Base-by-base conservation (phyloP, 1,284 basidiomycete species). In the Sanghuangporus baumii region DNA sequence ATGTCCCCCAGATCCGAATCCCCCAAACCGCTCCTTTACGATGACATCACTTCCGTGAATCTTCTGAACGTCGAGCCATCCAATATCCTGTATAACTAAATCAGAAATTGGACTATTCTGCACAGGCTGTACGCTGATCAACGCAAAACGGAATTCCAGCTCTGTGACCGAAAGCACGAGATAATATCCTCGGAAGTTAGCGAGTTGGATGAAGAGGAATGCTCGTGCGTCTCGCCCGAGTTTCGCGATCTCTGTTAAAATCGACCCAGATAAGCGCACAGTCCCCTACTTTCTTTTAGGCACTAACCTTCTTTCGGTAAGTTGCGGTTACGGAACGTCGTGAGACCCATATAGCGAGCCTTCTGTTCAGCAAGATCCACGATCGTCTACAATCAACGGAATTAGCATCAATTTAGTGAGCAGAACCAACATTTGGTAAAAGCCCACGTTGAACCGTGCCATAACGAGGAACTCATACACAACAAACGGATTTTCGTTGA, bases 151-250 rank as follows among this genome's bases (percentile, higher is more conserved):
- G 69, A 91, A 88, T 59, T 86, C 81, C 57, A 86, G 82, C 69
- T 91, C 89, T 0, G 87, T 87, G 67, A 93, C 87, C 54, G 89
- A 85, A 46, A 89, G 78, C 11, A 92, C 88, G 20, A 93, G 83
- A 70, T 91, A 92, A 69, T 92, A 85, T 41, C 76, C 78, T 0
- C 85, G 85, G 69, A 87, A 91, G 66, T 81, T 86, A 46, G 84
- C 73, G 14, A 93, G 80, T 67, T 87, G 85, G 65, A 93, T 86
- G 71, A 85, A 92, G 38, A 92, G 76, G 55, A 73, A 79, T 31
- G 79, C 81, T 50, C 81, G 83, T 9, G 80, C 77, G 14, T 79
- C 72, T 3, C 77, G 74, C 1, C 89, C 89, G 54, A 92, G 78
- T 69, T 89, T 91, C 34, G 71, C 70, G 41, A 85, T 61, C 69